Evolutionary conservation across 345 rosid species (phyloP).

Genomic region (Adansonia digitata): DNA sequence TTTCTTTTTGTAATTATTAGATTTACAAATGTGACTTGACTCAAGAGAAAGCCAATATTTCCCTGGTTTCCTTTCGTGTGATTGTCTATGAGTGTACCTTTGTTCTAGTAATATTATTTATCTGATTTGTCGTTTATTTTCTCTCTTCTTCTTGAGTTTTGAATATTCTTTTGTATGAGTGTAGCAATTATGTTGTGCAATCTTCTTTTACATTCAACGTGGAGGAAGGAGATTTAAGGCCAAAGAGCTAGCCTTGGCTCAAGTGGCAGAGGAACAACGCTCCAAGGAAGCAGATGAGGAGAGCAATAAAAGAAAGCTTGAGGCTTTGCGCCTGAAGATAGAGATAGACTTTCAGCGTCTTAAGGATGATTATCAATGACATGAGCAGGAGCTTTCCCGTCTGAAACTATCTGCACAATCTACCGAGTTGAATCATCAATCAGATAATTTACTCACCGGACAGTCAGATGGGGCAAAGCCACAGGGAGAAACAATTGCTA

Average conservation of each 20-base stretch:
- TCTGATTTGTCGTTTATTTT: not conserved
- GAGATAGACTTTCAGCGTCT: constrained; percentile 76
- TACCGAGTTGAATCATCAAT: constrained; percentile 33
- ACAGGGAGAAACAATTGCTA: constrained; percentile 46
- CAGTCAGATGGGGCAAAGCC: constrained; percentile 40
- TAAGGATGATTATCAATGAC: constrained; percentile 71
- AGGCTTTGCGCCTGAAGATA: constrained; percentile 60
- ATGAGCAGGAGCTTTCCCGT: constrained; percentile 73
- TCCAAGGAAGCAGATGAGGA: constrained; percentile 61
- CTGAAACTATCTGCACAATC: constrained; percentile 48
- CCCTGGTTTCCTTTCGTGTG: not conserved
- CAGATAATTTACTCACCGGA: constrained; percentile 31
- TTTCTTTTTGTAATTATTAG: not conserved
- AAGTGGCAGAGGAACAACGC: constrained; percentile 53
- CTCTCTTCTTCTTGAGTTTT: not conserved
- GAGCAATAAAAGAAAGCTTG: constrained; percentile 59
- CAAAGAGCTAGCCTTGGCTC: constrained; percentile 47
- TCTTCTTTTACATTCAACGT: constrained; percentile 42
- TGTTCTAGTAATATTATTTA: not conserved
- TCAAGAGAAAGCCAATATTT: not conserved
- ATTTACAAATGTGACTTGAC: not conserved
- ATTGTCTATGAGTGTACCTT: not conserved
- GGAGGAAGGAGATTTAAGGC: constrained; percentile 60
- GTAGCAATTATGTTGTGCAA: not conserved
- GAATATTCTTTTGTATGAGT: not conserved